Base-by-base conservation (phyloP, 139 green algal genomes). In the Zygnema cylindricum region DNA sequence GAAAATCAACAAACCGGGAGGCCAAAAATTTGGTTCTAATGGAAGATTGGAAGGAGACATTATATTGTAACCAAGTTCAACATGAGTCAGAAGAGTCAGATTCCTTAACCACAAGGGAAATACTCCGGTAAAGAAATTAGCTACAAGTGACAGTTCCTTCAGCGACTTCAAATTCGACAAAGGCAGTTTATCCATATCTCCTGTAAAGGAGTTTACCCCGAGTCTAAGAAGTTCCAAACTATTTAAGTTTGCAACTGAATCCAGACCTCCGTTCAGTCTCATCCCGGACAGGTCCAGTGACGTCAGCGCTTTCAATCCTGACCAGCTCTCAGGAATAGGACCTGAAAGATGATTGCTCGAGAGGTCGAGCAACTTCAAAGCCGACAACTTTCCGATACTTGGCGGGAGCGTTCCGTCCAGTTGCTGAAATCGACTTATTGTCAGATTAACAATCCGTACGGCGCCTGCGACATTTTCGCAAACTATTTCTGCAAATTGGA, bases 301-400 rank as follows among this genome's bases (percentile, higher is more conserved):
- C 2, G 1, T 3, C 3, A 86, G 81, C 2, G 38, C 21, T 38
- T 11, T 43, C 7, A 86, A 43, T 16, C 42, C 30, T 41, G 32
- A 41, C 32, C 71, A 40, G 32, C 32, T 35, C 11, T 63, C 40
- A 33, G 82, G 82, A 32, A 88, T 82, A 42, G 1, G 36, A 11
- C 82, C 82, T 30, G 82, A 55, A 55, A 88, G 16, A 73, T 55
- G 49, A 21, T 79, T 79, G n/a, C 49, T 21, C 1, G 30, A n/a
- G 33, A 88, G 23, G 49, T 63, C 49, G 49, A 63, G 7, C 7
- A 16, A 63, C 7, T 7, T 25, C 7, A 63, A 16, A 7, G 7
- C 16, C 36, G 71, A 40, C 71, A 79, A 43, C 11, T 79, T 79
- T 11, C 71, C 71, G 71, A 79, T 25, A 41, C 7, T 11, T 23